phyloP scores from a whole-genome alignment of 1,284 basidiomycete species.

The Moesziomyces aphidis region DNA sequence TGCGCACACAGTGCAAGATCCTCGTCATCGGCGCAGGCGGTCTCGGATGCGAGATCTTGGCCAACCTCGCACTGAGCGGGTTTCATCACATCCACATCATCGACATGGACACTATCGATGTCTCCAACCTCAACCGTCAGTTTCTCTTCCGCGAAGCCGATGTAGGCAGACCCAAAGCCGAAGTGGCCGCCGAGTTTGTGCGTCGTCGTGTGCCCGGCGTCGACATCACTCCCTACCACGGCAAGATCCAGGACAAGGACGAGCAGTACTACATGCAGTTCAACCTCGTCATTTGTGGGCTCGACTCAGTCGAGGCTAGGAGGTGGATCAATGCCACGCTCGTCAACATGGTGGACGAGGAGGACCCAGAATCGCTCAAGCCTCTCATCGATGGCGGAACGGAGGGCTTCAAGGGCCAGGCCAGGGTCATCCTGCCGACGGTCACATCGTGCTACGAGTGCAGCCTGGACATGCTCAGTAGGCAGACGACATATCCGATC shows the following conservation, averaged over 20 bases:
- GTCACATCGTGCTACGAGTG: constrained; percentile 98
- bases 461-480: constrained; percentile 97
- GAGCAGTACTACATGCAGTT: constrained; percentile 97
- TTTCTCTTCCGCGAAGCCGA: constrained; percentile 94
- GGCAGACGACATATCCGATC: constrained; percentile 95
- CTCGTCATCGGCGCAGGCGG: constrained; percentile 81
- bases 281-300: constrained; percentile 93
- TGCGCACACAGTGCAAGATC: constrained; percentile 86
- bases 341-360: constrained; percentile 84
- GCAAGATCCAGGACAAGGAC: constrained; percentile 98
- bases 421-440: constrained; percentile 94
- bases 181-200: constrained; percentile 86
- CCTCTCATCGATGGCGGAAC: constrained; percentile 99
- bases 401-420: constrained; percentile 99
- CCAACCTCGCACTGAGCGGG: constrained; percentile 73
- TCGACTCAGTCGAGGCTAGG: constrained; percentile 87
- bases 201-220: constrained; percentile 91
- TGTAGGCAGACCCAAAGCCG: constrained; percentile 93
- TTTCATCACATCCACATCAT: constrained; percentile 99
- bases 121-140: constrained; percentile 97
- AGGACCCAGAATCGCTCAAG: constrained; percentile 91
- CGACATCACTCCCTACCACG: constrained; percentile 93
- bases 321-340: constrained; percentile 99
- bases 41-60: constrained; percentile 66
- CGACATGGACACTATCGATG: constrained; percentile 99